Base-by-base conservation (phyloP, 2,329 filamentous ascomycete species). In the Pyrenochaeta sp. region DNA sequence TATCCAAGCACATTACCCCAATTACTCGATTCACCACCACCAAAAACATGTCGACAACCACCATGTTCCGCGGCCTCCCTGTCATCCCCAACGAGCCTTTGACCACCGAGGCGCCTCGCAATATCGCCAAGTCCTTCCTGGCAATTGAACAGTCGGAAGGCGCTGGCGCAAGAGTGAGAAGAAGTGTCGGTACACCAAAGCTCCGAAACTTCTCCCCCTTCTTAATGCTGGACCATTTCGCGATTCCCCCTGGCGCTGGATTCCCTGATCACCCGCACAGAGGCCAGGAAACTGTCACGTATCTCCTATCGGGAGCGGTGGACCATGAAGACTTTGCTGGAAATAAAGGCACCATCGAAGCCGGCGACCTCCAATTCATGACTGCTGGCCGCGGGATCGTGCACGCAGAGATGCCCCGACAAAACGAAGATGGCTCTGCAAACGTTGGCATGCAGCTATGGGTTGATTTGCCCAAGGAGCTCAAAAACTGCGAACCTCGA, bases 311-410 rank as follows among this genome's bases (percentile, higher is more conserved):
- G 10, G 93, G 93, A 54, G 89, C 83, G 3, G 85, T 96, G 46
- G 90, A 96, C 74, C 91, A 96, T 66, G 91, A 96, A 74, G 91
- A 96, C 71, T 96, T 96, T 59, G 86, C 89, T 2, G 91, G 91
- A 9, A 86, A 94, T 75, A 81, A 81, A 35, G 94, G 93, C 44
- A 94, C 88, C 3, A 90, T 97, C 58, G 81, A 87, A 48, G 74
- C 88, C 0, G 93, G 93, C n/a, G 93, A 96, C 68, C 75, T 97
- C 34, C 93, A 97, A 69, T 97, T 97, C 79, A 97, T 97, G 94
- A 96, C 93, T 0, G 93, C 93, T 1, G 93, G 93, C 3, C 79
- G 81, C 14, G 93, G 93, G 28, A 95, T 97, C 61, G 88, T 96
- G 72, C 94, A 97, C 72, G 90, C 92, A 24, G 93, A 97, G 74